These are phyloP conservation scores for Byssoonygena ceratinophila DNA, from an alignment of 2,329 filamentous ascomycete genomes.

Conservation along the genomic window DNA sequence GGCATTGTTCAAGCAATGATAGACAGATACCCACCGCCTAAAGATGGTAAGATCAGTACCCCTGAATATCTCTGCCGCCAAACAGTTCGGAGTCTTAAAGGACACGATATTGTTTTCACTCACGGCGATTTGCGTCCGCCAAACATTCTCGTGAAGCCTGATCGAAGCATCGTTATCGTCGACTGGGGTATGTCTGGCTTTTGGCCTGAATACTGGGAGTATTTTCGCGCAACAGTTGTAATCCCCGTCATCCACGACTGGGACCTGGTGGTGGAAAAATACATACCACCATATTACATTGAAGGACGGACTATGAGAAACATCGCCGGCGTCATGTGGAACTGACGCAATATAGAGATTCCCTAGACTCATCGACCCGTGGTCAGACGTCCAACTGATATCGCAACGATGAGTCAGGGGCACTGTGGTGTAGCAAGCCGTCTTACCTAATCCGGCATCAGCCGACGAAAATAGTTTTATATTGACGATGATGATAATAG, in stretches of 20 bases:
- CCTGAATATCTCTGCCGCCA: constrained; percentile 14
- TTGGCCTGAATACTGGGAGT: constrained; percentile 23
- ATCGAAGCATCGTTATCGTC: constrained; percentile 20
- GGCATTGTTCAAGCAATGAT: constrained; percentile 7
- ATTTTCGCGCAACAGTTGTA: constrained; percentile 15
- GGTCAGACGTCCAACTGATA: background rate
- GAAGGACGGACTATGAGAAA: constrained; percentile 9
- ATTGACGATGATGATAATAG: too few relatives aligned
- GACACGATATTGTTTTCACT: constrained; percentile 18
- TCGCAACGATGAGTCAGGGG: background rate
- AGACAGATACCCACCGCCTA: background rate
- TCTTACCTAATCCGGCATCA: background rate
- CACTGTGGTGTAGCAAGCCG: too few relatives aligned
- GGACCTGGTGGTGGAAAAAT: constrained; percentile 19
- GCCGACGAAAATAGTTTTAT: background rate
- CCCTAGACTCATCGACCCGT: too few relatives aligned
- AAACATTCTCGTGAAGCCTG: constrained; percentile 22
- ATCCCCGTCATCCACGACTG: constrained; percentile 10
- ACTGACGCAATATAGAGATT: background rate
- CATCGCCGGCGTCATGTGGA: constrained; percentile 1
- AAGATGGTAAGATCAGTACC: background rate
- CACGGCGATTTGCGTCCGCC: constrained; percentile 21
- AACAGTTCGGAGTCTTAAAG: constrained; percentile 14
- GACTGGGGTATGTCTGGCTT: constrained; percentile 23
- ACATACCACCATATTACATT: constrained; percentile 20